Percentiles rank a stretch among this genome's conserved stretches.
Conservation (phyloP, 106 monocot species). For the Phalaenopsis aphrodite region DNA sequence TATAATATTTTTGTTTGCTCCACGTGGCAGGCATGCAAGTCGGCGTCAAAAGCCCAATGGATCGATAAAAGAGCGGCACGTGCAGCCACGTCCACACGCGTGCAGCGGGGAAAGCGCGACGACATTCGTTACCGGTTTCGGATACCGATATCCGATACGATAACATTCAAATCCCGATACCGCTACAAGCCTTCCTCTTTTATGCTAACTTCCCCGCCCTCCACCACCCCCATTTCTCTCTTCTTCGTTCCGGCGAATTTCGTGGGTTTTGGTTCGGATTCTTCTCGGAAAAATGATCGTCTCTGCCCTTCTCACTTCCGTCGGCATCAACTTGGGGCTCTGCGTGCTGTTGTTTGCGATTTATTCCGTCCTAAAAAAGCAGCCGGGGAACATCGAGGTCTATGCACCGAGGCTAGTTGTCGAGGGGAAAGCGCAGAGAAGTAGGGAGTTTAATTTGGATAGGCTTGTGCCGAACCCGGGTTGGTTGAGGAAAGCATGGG, state of each 20-base stretch:
- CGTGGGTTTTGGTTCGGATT: not conserved
- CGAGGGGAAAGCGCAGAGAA: constrained; percentile 27
- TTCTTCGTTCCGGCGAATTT: not conserved
- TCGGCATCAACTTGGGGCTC: constrained; percentile 87
- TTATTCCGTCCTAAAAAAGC: constrained; percentile 76
- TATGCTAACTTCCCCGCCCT: not conserved
- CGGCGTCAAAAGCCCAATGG: no score
- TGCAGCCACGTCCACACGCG: no score
- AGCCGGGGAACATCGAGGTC: constrained; percentile 44
- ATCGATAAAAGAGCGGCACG: no score
- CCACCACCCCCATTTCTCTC: not conserved
- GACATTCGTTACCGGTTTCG: no score
- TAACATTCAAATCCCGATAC: not conserved
- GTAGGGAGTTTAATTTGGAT: constrained; percentile 40
- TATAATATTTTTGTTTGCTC: no score
- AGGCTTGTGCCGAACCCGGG: constrained; percentile 59
- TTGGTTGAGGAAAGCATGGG: constrained; percentile 61
- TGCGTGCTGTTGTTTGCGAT: constrained; percentile 58
- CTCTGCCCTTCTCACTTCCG: constrained; percentile 81
- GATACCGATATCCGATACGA: not conserved
- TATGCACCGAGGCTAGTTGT: constrained; percentile 72
- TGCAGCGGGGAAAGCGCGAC: no score
- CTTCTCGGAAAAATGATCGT: constrained; percentile 54
- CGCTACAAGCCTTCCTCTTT: not conserved
- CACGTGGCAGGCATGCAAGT: no score